Conservation (phyloP, 176 grass and related monocot genomes). For the Coix lacrymajobi region DNA sequence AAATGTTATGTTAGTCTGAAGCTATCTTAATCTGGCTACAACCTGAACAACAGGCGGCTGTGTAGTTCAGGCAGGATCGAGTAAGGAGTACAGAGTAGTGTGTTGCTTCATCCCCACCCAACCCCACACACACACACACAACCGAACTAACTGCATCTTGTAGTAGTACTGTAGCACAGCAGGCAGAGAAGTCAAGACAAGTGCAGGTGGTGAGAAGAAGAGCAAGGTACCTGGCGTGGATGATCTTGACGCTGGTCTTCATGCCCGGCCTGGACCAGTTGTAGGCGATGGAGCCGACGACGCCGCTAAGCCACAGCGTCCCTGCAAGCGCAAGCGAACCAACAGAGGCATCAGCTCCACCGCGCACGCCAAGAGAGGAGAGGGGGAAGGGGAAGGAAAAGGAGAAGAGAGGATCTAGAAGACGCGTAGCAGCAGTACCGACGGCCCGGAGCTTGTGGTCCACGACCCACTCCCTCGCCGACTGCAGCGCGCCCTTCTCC, state of each 20-base stretch:
- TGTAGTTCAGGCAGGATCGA: no score
- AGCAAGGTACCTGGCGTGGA: slow-evolving; percentile 59
- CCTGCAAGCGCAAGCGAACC: slow-evolving; percentile 21
- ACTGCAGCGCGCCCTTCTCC: slow-evolving; percentile 35
- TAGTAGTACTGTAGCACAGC: background rate
- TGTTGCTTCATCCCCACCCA: no score
- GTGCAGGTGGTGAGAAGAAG: background rate
- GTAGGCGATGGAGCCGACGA: slow-evolving; percentile 70
- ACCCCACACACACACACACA: no score
- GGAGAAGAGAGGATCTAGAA: background rate
- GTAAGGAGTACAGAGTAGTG: no score
- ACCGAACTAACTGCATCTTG: no score
- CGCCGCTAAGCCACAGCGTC: slow-evolving; percentile 66
- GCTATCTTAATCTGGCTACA: no score
- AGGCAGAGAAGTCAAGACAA: background rate
- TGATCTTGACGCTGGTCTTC: slow-evolving; percentile 94
- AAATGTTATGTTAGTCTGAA: background rate
- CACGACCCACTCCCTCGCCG: slow-evolving; percentile 61
- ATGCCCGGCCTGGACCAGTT: slow-evolving; percentile 86
- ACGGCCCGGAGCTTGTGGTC: slow-evolving; percentile 76
- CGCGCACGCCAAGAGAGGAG: background rate
- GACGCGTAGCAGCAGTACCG: slow-evolving; percentile 11
- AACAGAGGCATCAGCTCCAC: background rate
- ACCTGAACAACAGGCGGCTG: no score
- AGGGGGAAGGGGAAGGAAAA: background rate